Conservation (phyloP, 768 basidiomycete species). For the Kwoniella dendrophila region DNA sequence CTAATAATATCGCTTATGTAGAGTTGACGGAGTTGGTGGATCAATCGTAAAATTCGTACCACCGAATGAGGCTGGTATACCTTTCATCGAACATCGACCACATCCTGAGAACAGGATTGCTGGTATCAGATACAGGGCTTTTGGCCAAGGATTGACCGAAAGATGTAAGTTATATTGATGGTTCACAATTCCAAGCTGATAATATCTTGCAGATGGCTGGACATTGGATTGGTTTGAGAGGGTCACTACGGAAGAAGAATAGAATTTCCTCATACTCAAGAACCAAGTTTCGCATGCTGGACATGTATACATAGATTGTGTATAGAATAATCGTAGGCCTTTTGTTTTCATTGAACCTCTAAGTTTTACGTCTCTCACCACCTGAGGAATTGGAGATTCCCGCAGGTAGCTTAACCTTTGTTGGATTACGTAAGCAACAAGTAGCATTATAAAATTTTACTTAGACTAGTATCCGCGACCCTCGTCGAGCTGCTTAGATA, state of each 20-base stretch:
- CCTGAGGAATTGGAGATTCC: too few species aligned
- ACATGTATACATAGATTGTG: background rate
- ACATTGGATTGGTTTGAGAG: slow-evolving; percentile 1
- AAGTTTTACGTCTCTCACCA: too few species aligned
- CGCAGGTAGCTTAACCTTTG: too few species aligned
- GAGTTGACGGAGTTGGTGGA: slow-evolving; percentile 13
- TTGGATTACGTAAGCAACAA: too few species aligned
- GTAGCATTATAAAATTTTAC: too few species aligned
- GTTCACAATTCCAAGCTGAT: too few species aligned
- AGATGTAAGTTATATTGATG: background rate
- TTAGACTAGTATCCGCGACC: too few species aligned
- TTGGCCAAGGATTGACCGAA: background rate
- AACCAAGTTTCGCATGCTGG: background rate
- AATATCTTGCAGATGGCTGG: slow-evolving; percentile 19
- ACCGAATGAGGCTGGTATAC: slow-evolving; percentile 8
- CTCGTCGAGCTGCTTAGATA: too few species aligned
- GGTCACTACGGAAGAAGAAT: background rate
- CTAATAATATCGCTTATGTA: background rate
- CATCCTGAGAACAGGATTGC: background rate
- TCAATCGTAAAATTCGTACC: slow-evolving; percentile 15
- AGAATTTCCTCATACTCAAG: background rate
- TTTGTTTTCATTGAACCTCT: too few species aligned
- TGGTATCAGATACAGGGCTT: background rate
- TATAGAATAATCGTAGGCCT: too few species aligned
- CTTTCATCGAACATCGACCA: slow-evolving; percentile 7